These are phyloP conservation scores for Colletotrichum spinosum DNA, from an alignment of 2,329 filamentous ascomycete species.

Conservation along the genomic window DNA sequence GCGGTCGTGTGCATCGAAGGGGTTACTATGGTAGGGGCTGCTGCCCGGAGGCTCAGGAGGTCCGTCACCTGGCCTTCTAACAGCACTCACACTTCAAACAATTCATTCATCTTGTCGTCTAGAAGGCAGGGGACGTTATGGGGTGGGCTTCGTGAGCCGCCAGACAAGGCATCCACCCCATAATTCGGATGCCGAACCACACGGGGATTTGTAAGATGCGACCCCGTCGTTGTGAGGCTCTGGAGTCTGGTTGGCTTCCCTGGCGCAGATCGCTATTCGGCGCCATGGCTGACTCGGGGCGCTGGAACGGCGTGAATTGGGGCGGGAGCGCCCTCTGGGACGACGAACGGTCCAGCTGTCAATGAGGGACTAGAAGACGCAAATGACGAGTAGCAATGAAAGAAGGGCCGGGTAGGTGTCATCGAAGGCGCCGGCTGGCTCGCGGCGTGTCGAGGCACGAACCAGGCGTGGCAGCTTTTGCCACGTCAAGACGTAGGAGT, in stretches of 20 bases:
- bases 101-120: constrained; percentile 13
- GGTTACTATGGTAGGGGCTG: background rate
- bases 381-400: background rate
- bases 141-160: constrained; percentile 25
- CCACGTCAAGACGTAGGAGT: constrained; percentile 7
- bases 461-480: constrained; percentile 10
- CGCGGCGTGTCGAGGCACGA: constrained; percentile 6
- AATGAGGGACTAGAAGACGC: constrained; percentile 13
- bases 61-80: constrained; percentile 13
- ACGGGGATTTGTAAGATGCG: constrained; percentile 29
- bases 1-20: background rate
- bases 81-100: constrained; percentile 13
- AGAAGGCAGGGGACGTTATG: background rate
- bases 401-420: background rate
- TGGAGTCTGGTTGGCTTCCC: constrained; percentile 32
- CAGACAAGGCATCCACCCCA: constrained; percentile 5
- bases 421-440: background rate
- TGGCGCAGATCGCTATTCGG: constrained; percentile 32
- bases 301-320: constrained; percentile 3
- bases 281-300: constrained; percentile 19
- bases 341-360: constrained; percentile 20
- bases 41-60: constrained; percentile 21
- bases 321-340: constrained; percentile 6
- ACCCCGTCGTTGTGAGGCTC: constrained; percentile 20
- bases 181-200: constrained; percentile 24